These are phyloP conservation scores for Aspergillus sparsus DNA, from an alignment of 495 filamentous ascomycete species.

Conservation along the genomic window DNA sequence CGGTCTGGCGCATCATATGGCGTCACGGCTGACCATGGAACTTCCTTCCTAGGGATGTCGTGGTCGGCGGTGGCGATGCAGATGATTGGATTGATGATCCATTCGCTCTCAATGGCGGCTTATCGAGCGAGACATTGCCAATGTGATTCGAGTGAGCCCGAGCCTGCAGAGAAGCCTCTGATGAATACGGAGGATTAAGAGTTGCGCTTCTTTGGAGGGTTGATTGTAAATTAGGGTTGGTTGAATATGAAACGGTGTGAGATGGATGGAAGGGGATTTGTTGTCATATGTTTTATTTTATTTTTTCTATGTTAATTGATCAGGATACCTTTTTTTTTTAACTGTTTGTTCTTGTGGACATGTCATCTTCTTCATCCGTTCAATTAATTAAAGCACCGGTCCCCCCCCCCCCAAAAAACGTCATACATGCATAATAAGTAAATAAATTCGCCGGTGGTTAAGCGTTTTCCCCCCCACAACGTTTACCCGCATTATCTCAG, in stretches of 20 bases:
- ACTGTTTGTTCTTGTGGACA: too few relatives aligned
- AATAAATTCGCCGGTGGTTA: background rate
- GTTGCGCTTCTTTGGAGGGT: too few relatives aligned
- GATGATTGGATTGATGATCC: conserved; percentile 4
- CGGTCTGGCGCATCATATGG: conserved; percentile 11
- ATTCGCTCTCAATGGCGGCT: background rate
- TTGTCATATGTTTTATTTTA: too few relatives aligned
- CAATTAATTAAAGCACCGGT: too few relatives aligned
- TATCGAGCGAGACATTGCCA: too few relatives aligned
- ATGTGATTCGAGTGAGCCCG: background rate
- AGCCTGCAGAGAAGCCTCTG: conserved; percentile 9
- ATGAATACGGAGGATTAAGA: background rate
- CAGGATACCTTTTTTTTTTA: too few relatives aligned
- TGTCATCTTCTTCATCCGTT: too few relatives aligned
- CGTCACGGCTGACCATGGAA: conserved; percentile 14
- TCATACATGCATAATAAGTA: background rate
- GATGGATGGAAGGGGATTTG: too few relatives aligned
- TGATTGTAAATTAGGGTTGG: too few relatives aligned
- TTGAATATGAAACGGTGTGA: too few relatives aligned
- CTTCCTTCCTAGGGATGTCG: conserved; percentile 20
- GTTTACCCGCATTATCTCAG: background rate
- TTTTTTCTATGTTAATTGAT: too few relatives aligned
- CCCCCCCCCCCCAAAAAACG: too few relatives aligned
- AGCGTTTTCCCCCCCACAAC: conserved; percentile 11
- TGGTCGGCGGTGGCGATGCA: conserved; percentile 21